Percentiles rank a stretch among this genome's conserved stretches.
Evolutionary conservation across 495 filamentous ascomycete genomes (phyloP).

Genomic region (Penicillium coffeae): DNA sequence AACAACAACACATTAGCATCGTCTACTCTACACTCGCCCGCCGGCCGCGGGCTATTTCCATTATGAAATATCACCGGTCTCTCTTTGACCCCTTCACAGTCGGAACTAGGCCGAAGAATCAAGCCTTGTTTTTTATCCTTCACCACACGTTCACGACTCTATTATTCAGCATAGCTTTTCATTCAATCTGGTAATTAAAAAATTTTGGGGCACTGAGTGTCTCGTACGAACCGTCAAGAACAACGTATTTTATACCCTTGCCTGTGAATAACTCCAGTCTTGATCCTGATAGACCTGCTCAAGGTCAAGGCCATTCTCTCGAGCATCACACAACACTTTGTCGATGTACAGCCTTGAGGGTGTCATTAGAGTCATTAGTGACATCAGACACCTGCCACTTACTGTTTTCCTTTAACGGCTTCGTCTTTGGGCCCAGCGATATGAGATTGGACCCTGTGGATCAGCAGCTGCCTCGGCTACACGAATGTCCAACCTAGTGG

Average conservation of each 20-base stretch:
- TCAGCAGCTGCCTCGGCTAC: not conserved
- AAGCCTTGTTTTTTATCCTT: too few species aligned
- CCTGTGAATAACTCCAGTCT: constrained; percentile 19
- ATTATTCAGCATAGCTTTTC: too few species aligned
- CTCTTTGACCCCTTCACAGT: too few species aligned
- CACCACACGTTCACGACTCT: too few species aligned
- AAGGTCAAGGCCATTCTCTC: constrained; percentile 21
- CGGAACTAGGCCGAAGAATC: too few species aligned
- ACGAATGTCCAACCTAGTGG: not conserved
- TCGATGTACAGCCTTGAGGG: constrained; percentile 16
- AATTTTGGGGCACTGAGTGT: too few species aligned
- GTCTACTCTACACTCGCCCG: too few species aligned
- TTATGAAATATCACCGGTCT: too few species aligned
- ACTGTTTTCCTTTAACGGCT: constrained; percentile 20
- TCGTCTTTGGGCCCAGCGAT: constrained; percentile 12
- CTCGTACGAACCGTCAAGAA: constrained; percentile 14
- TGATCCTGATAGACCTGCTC: constrained; percentile 24
- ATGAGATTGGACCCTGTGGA: not conserved
- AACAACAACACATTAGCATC: too few species aligned
- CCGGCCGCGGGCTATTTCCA: too few species aligned
- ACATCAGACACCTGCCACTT: constrained; percentile 20
- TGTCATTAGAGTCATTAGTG: constrained; percentile 6
- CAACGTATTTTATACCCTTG: constrained; percentile 13
- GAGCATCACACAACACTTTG: constrained; percentile 15
- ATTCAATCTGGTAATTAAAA: too few species aligned